Evolutionary conservation across 2,329 filamentous ascomycete genomes (phyloP).

Genomic region (Fonsecaea pugnacius): DNA sequence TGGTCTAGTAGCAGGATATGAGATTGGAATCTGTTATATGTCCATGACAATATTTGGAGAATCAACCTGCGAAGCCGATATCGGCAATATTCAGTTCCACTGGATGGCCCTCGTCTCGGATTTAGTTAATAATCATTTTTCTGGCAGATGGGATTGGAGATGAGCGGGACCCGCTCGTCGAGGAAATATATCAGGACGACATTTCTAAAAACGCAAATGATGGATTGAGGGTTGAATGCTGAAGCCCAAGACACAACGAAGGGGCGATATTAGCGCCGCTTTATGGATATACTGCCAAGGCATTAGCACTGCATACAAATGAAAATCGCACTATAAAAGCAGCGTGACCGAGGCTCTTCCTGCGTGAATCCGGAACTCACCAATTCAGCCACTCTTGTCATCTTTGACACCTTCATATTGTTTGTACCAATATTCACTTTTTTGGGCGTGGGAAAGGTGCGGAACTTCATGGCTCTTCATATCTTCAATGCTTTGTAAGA

Average conservation of each 20-base stretch:
- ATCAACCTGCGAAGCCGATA: conserved; percentile 11
- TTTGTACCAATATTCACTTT: neutral
- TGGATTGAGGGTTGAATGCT: neutral
- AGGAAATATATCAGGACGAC: neutral
- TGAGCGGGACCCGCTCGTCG: neutral
- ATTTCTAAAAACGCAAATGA: neutral
- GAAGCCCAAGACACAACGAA: neutral
- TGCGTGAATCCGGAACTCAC: neutral
- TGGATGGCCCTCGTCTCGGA: neutral
- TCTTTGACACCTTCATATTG: neutral
- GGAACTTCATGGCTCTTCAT: neutral
- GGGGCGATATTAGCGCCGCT: neutral
- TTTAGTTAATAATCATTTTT: neutral
- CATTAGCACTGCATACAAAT: neutral
- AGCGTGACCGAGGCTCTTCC: neutral
- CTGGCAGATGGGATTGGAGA: neutral
- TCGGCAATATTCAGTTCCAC: conserved; percentile 10
- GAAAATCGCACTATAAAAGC: neutral
- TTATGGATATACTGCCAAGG: neutral
- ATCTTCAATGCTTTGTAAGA: neutral
- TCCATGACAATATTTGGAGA: conserved; percentile 1
- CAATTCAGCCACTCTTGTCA: neutral
- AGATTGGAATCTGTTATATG: neutral
- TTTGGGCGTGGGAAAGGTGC: neutral
- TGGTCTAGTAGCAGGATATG: neutral